Conservation (phyloP, 78 protist species). For the Acrasis kona region DNA sequence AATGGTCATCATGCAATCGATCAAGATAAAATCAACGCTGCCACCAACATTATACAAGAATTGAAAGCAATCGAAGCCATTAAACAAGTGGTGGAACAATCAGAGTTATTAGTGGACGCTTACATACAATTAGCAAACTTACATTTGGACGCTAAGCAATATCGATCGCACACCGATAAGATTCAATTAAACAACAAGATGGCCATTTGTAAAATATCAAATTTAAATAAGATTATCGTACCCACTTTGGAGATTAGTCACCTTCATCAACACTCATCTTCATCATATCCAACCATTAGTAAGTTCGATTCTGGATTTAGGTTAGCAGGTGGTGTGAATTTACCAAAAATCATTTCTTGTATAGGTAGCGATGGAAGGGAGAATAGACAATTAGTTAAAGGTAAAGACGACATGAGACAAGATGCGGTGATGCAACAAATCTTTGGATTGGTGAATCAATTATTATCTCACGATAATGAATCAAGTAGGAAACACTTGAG, state of each 20-base stretch:
- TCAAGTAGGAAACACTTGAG: constrained; percentile 9
- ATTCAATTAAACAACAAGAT: neutral
- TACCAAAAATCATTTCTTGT: constrained; percentile 43
- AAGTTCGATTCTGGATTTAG: neutral
- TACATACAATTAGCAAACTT: constrained; percentile 10
- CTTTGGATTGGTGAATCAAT: constrained; percentile 45
- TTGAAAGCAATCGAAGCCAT: neutral
- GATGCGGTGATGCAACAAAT: constrained; percentile 85
- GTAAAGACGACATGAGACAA: constrained; percentile 70
- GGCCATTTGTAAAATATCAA: neutral
- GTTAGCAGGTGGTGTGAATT: constrained; percentile 60
- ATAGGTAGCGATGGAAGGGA: constrained; percentile 27
- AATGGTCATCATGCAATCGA: too few species aligned
- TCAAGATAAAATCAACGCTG: constrained; percentile 7
- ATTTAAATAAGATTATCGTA: neutral
- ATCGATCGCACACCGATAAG: neutral
- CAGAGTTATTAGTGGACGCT: neutral
- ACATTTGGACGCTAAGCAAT: neutral
- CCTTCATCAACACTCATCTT: neutral
- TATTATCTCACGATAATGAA: constrained; percentile 3
- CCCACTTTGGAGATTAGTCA: neutral
- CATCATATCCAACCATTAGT: neutral
- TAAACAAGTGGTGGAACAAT: neutral
- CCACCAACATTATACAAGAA: neutral
- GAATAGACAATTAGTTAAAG: constrained; percentile 25